These are phyloP conservation scores for Tulasnella sp. DNA, from an alignment of 768 basidiomycete genomes.

Conservation along the genomic window DNA sequence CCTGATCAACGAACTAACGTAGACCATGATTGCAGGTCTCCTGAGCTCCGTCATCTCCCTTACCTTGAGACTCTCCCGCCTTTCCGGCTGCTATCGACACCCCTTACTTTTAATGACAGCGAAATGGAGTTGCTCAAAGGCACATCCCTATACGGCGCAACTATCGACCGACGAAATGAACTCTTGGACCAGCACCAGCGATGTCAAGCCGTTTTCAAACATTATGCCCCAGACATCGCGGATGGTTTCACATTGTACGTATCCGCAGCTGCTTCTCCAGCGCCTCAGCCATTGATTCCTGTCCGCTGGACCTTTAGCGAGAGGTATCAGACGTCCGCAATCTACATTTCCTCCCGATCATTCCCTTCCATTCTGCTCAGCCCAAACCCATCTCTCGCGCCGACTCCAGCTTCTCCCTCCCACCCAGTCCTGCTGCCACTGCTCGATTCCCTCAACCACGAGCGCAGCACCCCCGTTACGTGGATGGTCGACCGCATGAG, in stretches of 20 bases:
- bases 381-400: conserved; percentile 41
- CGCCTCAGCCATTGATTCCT: not conserved
- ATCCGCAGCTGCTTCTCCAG: not conserved
- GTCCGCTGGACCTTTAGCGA: conserved; percentile 43
- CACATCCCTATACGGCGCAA: conserved; percentile 74
- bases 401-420: conserved; percentile 37
- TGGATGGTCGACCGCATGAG: conserved; percentile 49
- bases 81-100: conserved; percentile 50
- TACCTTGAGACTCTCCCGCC: conserved; percentile 67
- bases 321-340: conserved; percentile 59
- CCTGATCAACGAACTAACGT: not conserved
- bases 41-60: conserved; percentile 31
- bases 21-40: not conserved
- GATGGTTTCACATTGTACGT: conserved; percentile 60
- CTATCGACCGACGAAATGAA: conserved; percentile 51
- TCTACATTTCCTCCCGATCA: conserved; percentile 77
- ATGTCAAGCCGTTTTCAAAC: conserved; percentile 41
- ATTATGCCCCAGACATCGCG: conserved; percentile 38
- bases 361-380: conserved; percentile 81
- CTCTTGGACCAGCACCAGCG: conserved; percentile 58
- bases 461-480: conserved; percentile 67
- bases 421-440: conserved; percentile 81
- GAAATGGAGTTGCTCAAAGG: conserved; percentile 67
- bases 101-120: conserved; percentile 56
- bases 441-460: conserved; percentile 80